Conservation (phyloP, 352 stramenopile genomes). For the Pythium rhizo-oryzae region DNA sequence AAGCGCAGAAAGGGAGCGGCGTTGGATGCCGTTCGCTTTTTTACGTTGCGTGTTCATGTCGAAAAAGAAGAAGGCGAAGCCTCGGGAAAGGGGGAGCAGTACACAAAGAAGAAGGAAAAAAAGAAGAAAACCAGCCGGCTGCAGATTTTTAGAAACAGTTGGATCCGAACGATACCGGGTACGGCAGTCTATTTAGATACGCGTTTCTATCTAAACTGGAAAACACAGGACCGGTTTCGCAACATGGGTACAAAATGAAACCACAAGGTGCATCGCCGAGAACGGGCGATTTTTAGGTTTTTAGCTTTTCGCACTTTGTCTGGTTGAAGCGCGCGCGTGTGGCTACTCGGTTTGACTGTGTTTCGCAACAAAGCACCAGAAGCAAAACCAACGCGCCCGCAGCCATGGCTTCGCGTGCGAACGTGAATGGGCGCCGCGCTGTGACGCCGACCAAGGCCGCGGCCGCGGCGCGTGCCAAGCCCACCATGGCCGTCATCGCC, state of each 20-base stretch:
- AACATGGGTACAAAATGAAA: slow-evolving; percentile 19
- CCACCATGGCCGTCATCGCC: slow-evolving; percentile 71
- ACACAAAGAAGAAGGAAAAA: slow-evolving; percentile 12
- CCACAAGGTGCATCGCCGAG: neutral
- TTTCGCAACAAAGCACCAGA: neutral
- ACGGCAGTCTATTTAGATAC: slow-evolving; percentile 18
- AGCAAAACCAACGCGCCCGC: neutral
- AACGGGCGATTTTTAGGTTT: neutral
- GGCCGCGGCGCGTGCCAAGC: slow-evolving; percentile 38
- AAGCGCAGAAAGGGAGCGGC: neutral
- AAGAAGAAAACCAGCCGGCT: slow-evolving; percentile 20
- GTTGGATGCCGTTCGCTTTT: slow-evolving; percentile 3
- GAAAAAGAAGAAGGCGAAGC: slow-evolving; percentile 2
- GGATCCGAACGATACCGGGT: slow-evolving; percentile 8
- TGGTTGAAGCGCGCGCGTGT: slow-evolving; percentile 8
- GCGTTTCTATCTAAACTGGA: slow-evolving; percentile 12
- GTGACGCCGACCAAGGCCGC: slow-evolving; percentile 29
- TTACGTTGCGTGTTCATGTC: neutral
- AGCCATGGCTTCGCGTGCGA: slow-evolving; percentile 40
- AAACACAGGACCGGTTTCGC: slow-evolving; percentile 8
- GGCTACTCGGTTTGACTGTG: neutral
- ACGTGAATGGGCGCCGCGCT: slow-evolving; percentile 25
- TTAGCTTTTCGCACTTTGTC: neutral
- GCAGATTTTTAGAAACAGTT: slow-evolving; percentile 25
- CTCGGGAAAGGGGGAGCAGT: neutral